Conservation (phyloP, 306 rosid genomes). For the Quercus bicolor region DNA sequence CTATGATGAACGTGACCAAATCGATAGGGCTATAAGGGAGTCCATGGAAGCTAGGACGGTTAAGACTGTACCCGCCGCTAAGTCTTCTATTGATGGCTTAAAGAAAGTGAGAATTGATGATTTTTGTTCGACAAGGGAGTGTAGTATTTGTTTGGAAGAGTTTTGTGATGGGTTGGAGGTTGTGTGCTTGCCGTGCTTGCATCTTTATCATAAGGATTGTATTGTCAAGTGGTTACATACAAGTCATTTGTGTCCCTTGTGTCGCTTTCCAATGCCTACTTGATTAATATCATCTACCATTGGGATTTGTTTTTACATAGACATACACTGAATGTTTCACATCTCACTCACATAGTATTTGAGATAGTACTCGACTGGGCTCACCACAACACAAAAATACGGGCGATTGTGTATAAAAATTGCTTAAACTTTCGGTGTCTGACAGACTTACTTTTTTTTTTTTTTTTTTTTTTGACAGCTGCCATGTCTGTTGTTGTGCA, state of each 20-base stretch:
- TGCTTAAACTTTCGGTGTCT: too few species aligned
- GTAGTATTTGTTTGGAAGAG: constrained; percentile 40
- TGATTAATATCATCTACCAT: background rate
- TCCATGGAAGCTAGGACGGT: background rate
- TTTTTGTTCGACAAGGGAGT: background rate
- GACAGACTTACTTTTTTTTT: too few species aligned
- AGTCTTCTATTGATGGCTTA: constrained; percentile 13
- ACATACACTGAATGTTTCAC: too few species aligned
- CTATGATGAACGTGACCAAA: constrained; percentile 20
- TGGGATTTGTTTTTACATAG: too few species aligned
- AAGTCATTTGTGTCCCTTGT: constrained; percentile 33
- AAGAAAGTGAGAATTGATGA: constrained; percentile 24
- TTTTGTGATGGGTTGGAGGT: constrained; percentile 21
- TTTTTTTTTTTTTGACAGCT: too few species aligned
- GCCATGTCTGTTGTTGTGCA: too few species aligned
- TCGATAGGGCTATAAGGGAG: constrained; percentile 23
- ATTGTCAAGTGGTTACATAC: constrained; percentile 28
- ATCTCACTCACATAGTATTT: too few species aligned
- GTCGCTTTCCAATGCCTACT: constrained; percentile 28
- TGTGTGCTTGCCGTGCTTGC: constrained; percentile 31
- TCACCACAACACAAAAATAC: too few species aligned
- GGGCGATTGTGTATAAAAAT: too few species aligned
- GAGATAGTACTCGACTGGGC: too few species aligned
- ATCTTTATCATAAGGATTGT: constrained; percentile 34
- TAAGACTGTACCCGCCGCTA: constrained; percentile 19